Base-by-base conservation (phyloP, 108 stramenopile species). In the Skeletonema menzelii region DNA sequence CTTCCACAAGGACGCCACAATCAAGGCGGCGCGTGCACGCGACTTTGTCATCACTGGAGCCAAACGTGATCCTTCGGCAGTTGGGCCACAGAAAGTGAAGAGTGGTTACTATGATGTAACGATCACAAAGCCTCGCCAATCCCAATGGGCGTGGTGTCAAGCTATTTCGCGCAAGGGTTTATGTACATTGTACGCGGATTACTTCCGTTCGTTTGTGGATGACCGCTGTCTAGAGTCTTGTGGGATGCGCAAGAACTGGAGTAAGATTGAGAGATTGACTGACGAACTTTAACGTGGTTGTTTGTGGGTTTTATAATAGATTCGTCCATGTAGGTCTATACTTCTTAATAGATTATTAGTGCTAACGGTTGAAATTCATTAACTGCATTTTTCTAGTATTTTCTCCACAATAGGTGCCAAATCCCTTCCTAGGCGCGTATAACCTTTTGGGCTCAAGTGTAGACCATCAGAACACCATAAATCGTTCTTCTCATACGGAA, bases 71-170 rank as follows among this genome's bases (percentile, higher is more conserved):
- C 68, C 70, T 40, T 80, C 83, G 58, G 75, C 74, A 7, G 59
- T 88, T 53, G 89, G 89, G n/a, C 90, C 91, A 8, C 86, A 91
- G 67, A 88, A 73, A 26, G 76, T 91, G 56, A 94, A 94, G 70
- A 90, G 89, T 38, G 69, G 70, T 12, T 94, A 94, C 69, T 94
- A 94, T 63, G 93, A 94, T 67, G 89, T 94, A 19, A 94, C 93
- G 0, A 91, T 94, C 55, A 94, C 89, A 44, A 94, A 94, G 77
- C 93, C 93, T 20, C 80, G 93, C 1, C 74, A 82, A 47, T 77
- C 91, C 8, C 79, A 79, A 0, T 59, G 82, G 59, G 93, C 86
- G 5, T 94, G 93, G 93, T 94, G 93, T 79, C 93, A 94, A 67
- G 82, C 88, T 14, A 89, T 90, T 64, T 86, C 93, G 8, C 87